A percentile compares a stretch with the other conserved stretches of the same genome.
Evolutionary conservation across 805 yeast species (phyloP).

Genomic region (Metschnikowia baotianmanensis): DNA sequence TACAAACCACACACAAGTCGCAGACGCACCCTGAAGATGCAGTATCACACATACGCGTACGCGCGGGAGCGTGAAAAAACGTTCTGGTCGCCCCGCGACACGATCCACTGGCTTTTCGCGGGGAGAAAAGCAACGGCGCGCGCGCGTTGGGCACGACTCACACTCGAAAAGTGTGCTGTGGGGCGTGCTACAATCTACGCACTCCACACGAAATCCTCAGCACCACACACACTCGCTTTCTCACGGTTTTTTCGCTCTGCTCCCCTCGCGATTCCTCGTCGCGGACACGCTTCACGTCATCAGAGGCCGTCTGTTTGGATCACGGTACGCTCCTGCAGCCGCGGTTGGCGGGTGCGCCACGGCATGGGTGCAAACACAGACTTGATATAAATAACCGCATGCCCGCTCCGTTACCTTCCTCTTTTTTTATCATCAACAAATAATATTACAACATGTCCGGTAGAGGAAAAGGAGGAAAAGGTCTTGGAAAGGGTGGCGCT

Average conservation of each 20-base stretch:
- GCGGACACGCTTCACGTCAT: too few species aligned
- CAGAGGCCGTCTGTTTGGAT: too few species aligned
- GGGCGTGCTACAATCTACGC: conserved; percentile 7
- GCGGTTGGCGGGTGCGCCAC: background rate
- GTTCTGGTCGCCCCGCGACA: background rate
- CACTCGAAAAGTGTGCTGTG: background rate
- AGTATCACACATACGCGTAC: conserved; percentile 10
- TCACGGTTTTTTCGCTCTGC: too few species aligned
- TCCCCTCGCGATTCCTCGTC: too few species aligned
- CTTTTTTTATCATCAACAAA: conserved; percentile 18
- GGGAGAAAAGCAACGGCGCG: conserved; percentile 1
- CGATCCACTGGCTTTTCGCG: background rate
- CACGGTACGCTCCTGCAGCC: conserved; percentile 6
- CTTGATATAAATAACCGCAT: conserved; percentile 12
- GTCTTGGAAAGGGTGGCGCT: conserved; percentile 99
- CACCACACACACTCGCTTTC: conserved; percentile 1
- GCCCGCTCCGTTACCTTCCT: conserved; percentile 6
- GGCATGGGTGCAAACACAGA: conserved; percentile 15
- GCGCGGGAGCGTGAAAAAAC: conserved; percentile 3
- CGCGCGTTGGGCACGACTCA: background rate
- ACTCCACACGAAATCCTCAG: background rate
- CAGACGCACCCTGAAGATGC: conserved; percentile 3
- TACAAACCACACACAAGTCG: background rate
- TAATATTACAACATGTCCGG: conserved; percentile 72
- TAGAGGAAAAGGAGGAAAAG: conserved; percentile 99